phyloP scores from a whole-genome alignment of 305 asterid genomes.

The Fraxinus floribunda region DNA sequence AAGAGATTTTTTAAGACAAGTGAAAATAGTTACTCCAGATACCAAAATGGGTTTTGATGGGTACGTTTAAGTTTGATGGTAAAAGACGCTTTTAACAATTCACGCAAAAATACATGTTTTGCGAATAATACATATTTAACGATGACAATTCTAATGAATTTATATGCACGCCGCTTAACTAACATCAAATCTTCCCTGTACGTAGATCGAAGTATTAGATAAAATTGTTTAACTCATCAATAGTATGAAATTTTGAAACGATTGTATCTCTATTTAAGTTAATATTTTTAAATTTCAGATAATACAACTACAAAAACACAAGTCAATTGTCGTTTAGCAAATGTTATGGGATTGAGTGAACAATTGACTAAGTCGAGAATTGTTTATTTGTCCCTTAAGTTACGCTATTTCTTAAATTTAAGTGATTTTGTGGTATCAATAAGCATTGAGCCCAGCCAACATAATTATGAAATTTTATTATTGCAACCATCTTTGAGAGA shows the following conservation, averaged over 20 bases:
- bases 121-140: not conserved
- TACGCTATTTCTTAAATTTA: constrained; percentile 22
- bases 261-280: not conserved
- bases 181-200: not conserved
- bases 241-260: not conserved
- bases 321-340: not conserved
- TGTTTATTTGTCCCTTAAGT: constrained; percentile 21
- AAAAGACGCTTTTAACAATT: too few species aligned
- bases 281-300: not conserved
- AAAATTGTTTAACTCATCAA: not conserved
- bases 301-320: not conserved
- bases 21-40: not conserved
- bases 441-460: constrained; percentile 26
- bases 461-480: not conserved
- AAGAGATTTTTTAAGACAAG: too few species aligned
- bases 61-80: not conserved
- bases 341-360: not conserved
- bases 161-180: not conserved
- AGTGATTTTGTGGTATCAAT: constrained; percentile 17
- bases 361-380: not conserved
- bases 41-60: not conserved
- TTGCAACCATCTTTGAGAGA: not conserved
- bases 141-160: not conserved
- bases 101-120: too few species aligned
- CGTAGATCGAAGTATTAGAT: not conserved